These are phyloP conservation scores for Blastocystis sp. DNA, from an alignment of 352 stramenopile genomes.

Conservation along the genomic window DNA sequence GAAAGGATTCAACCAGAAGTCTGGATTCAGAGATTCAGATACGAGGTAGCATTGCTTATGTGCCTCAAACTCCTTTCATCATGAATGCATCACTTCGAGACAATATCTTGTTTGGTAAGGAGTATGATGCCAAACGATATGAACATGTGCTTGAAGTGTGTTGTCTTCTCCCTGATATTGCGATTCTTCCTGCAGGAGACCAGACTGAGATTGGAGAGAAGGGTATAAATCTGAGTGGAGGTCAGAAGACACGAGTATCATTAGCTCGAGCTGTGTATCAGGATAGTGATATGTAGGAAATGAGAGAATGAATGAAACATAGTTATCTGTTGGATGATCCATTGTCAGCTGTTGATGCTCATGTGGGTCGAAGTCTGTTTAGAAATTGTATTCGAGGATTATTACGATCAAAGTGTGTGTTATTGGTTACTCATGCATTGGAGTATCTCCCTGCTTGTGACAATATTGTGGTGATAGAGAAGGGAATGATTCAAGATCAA, in stretches of 20 bases:
- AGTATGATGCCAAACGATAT: conserved; percentile 73
- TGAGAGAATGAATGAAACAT: too few species aligned
- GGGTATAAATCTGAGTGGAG: conserved; percentile 90
- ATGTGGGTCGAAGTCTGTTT: conserved; percentile 88
- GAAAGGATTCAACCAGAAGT: conserved; percentile 67
- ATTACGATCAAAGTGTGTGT: conserved; percentile 75
- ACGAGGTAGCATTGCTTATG: conserved; percentile 81
- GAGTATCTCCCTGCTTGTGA: conserved; percentile 77
- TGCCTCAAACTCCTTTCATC: conserved; percentile 87
- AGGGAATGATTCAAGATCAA: too few species aligned
- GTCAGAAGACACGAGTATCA: conserved; percentile 77
- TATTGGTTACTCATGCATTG: conserved; percentile 86
- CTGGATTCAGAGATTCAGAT: conserved; percentile 68
- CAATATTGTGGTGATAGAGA: conserved; percentile 72
- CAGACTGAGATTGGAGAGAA: conserved; percentile 92
- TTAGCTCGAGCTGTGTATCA: conserved; percentile 86
- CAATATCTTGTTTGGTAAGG: conserved; percentile 82
- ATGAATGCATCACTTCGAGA: too few species aligned
- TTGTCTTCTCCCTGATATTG: conserved; percentile 78
- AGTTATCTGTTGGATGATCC: conserved; percentile 87
- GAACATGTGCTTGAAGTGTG: conserved; percentile 67
- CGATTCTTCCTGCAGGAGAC: conserved; percentile 81
- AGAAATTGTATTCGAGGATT: conserved; percentile 76
- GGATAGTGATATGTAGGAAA: conserved; percentile 78
- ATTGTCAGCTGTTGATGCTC: conserved; percentile 87